Evolutionary conservation across 208 protist genomes (phyloP).

Genomic region (Naegleria fowleri): DNA sequence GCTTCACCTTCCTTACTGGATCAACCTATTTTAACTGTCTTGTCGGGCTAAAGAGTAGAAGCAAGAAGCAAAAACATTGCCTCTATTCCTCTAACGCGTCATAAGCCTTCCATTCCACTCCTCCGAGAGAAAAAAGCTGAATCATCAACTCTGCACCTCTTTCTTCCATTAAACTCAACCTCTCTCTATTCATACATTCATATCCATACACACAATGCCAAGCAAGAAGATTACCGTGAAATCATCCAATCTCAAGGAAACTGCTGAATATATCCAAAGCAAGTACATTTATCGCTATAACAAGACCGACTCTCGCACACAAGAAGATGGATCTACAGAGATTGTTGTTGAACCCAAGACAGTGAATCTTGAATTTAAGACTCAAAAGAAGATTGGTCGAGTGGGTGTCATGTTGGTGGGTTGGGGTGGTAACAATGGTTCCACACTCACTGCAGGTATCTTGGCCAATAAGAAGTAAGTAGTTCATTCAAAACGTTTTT

Average conservation of each 20-base stretch:
- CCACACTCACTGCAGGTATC: conserved; percentile 91
- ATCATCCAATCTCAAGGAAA: background rate
- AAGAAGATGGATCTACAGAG: background rate
- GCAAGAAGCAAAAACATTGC: too few relatives aligned
- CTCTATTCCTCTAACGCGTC: too few relatives aligned
- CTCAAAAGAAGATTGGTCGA: conserved; percentile 67
- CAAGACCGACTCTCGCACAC: background rate
- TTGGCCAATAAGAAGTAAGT: conserved; percentile 82
- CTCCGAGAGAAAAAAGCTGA: too few relatives aligned
- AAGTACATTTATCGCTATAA: background rate
- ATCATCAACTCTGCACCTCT: too few relatives aligned
- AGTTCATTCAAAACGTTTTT: background rate
- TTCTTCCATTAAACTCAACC: too few relatives aligned
- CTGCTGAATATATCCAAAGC: background rate
- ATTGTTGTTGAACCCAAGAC: conserved; percentile 46
- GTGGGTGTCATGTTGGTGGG: conserved; percentile 91
- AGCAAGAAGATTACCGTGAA: background rate
- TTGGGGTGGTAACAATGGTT: conserved; percentile 97
- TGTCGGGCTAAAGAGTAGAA: too few relatives aligned
- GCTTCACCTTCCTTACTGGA: too few relatives aligned
- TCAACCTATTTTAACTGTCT: too few relatives aligned
- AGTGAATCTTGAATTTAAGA: conserved; percentile 70
- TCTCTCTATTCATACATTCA: too few relatives aligned
- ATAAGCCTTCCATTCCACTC: too few relatives aligned
- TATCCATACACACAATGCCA: background rate